These are phyloP conservation scores for Heliamphora pulchella DNA, from an alignment of 179 eudicot genomes.

Conservation along the genomic window DNA sequence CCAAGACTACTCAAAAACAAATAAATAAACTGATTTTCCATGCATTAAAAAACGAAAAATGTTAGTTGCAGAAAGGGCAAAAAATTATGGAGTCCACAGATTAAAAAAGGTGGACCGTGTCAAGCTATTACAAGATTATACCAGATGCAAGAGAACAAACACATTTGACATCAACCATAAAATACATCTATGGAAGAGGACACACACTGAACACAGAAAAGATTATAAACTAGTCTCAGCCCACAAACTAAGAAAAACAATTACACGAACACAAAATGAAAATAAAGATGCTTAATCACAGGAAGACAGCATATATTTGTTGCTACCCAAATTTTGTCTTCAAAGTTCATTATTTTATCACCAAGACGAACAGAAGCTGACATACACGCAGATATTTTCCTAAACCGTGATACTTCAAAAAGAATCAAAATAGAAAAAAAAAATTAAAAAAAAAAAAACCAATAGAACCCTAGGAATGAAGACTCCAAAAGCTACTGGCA, in stretches of 20 bases:
- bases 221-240: not conserved
- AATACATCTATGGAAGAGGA: not conserved
- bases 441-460: not conserved
- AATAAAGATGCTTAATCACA: not conserved
- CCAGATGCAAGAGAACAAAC: not conserved
- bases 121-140: not conserved
- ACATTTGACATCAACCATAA: too few species aligned
- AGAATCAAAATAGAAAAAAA: not conserved
- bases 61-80: not conserved
- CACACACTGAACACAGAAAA: not conserved
- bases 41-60: not conserved
- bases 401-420: not conserved
- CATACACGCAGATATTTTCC: not conserved
- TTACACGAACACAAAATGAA: not conserved
- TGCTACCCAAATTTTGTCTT: not conserved
- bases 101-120: not conserved
- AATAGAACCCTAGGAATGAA: not conserved
- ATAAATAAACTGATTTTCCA: not conserved
- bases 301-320: not conserved
- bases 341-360: not conserved
- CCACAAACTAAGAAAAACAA: not conserved
- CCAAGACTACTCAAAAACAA: not conserved
- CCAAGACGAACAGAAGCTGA: not conserved
- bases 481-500: conserved; percentile 2
- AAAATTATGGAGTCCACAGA: not conserved